Conservation (phyloP, 495 filamentous ascomycete species). For the Podospora tetraspora region DNA sequence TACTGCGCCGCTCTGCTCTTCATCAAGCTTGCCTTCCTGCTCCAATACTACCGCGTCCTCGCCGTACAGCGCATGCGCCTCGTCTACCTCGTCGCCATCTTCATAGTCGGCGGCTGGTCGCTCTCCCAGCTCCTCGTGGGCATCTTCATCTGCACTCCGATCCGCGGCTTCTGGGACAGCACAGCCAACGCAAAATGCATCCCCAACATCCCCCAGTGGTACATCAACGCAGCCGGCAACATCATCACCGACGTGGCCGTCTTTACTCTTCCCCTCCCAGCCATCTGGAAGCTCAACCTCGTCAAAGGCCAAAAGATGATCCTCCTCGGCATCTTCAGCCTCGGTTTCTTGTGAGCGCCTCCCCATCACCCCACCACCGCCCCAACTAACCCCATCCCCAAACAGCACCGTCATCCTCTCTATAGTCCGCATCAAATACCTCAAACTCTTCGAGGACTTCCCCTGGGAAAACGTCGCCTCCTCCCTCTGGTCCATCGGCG, state of each 20-base stretch:
- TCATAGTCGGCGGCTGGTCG: slow-evolving; percentile 29
- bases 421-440: slow-evolving; percentile 44
- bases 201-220: slow-evolving; percentile 27
- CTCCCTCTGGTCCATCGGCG: slow-evolving; percentile 50
- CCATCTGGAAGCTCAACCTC: slow-evolving; percentile 38
- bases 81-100: slow-evolving; percentile 23
- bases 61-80: slow-evolving; percentile 23
- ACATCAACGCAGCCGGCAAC: slow-evolving; percentile 35
- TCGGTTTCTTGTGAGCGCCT: slow-evolving; percentile 35
- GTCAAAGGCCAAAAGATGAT: slow-evolving; percentile 27
- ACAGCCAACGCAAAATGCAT: slow-evolving; percentile 21
- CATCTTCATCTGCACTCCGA: slow-evolving; percentile 29
- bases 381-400: not conserved
- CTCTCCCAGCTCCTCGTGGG: slow-evolving; percentile 25
- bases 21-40: slow-evolving; percentile 31
- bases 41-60: slow-evolving; percentile 36
- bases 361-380: not conserved
- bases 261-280: slow-evolving; percentile 31
- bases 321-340: slow-evolving; percentile 34
- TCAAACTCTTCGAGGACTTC: slow-evolving; percentile 37
- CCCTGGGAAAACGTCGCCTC: slow-evolving; percentile 48
- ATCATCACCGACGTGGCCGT: slow-evolving; percentile 38
- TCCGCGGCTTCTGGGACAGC: slow-evolving; percentile 28
- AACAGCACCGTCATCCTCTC: slow-evolving; percentile 46
- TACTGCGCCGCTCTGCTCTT: slow-evolving; percentile 28